Evolutionary conservation across 768 basidiomycete species (phyloP).

Genomic region (Cystofilobasidium capitatum): DNA sequence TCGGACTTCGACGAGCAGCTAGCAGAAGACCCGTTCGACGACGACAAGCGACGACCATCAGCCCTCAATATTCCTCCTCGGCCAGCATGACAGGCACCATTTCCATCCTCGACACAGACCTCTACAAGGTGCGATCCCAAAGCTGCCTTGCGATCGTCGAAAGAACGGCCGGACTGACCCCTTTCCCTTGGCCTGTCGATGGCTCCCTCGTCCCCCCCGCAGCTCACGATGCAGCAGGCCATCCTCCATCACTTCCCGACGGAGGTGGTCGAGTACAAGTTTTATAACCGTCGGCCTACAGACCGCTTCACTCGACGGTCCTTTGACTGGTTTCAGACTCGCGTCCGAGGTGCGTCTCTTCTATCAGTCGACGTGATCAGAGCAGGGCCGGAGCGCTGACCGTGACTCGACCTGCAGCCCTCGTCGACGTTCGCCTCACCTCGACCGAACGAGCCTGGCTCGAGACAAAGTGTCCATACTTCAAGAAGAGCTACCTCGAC

Average conservation of each 20-base stretch:
- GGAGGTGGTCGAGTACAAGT: constrained; percentile 41
- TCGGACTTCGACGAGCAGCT: too few relatives aligned
- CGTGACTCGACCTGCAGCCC: constrained; percentile 46
- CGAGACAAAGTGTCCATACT: constrained; percentile 57
- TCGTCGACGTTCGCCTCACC: constrained; percentile 55
- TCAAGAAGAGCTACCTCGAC: constrained; percentile 61
- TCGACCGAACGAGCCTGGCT: constrained; percentile 61
- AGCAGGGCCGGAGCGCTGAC: too few relatives aligned
- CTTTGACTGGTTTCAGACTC: constrained; percentile 51
- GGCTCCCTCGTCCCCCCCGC: neutral
- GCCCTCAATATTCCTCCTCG: neutral
- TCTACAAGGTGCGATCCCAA: constrained; percentile 66
- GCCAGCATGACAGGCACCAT: constrained; percentile 27
- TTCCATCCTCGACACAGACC: constrained; percentile 82
- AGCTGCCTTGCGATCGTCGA: constrained; percentile 13
- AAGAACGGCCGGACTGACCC: neutral
- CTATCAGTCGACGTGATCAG: neutral
- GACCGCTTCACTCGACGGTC: constrained; percentile 57
- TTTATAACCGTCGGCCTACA: constrained; percentile 36
- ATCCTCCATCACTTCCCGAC: constrained; percentile 68
- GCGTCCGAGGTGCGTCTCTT: constrained; percentile 47
- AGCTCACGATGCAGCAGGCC: constrained; percentile 96
- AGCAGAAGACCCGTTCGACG: neutral
- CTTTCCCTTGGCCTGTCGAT: constrained; percentile 3
- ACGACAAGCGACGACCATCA: neutral